These are phyloP conservation scores for Fusarium paranaense DNA, from an alignment of 2,329 filamentous ascomycete species.

Conservation along the genomic window DNA sequence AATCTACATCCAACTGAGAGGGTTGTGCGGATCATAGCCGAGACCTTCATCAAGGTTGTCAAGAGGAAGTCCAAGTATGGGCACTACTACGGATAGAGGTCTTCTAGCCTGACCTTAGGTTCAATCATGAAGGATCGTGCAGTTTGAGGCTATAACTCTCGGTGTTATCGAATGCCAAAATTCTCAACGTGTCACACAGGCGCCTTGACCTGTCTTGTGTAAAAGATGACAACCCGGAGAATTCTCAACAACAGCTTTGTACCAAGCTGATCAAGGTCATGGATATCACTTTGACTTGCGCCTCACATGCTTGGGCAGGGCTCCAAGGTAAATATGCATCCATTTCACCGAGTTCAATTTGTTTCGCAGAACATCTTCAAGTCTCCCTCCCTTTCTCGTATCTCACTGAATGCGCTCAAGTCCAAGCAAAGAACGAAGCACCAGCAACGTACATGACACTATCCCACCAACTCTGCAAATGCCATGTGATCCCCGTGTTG, in stretches of 20 bases:
- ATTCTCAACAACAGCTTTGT: not conserved
- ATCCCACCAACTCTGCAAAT: slow-evolving; percentile 12
- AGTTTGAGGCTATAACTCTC: not conserved
- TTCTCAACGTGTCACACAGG: too few relatives aligned
- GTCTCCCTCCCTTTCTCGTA: not conserved
- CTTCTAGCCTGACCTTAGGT: not conserved
- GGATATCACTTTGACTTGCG: too few relatives aligned
- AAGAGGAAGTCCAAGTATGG: not conserved
- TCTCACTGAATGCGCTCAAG: not conserved
- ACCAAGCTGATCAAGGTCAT: too few relatives aligned
- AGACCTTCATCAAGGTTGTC: not conserved
- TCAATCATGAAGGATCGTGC: not conserved
- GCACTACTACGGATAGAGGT: not conserved
- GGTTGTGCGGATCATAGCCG: not conserved
- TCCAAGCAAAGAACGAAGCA: slow-evolving; percentile 8
- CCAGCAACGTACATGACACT: not conserved
- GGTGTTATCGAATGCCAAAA: not conserved
- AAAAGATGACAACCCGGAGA: too few relatives aligned
- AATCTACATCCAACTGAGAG: not conserved
- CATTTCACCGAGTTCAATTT: not conserved
- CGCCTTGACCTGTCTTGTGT: too few relatives aligned
- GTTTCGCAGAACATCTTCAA: not conserved
- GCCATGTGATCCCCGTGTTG: slow-evolving; percentile 7
- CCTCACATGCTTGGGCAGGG: not conserved
- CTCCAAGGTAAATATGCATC: not conserved